Conservation (phyloP, 371 early-diverging fungal genomes). For the Cokeromyces recurvatus region DNA sequence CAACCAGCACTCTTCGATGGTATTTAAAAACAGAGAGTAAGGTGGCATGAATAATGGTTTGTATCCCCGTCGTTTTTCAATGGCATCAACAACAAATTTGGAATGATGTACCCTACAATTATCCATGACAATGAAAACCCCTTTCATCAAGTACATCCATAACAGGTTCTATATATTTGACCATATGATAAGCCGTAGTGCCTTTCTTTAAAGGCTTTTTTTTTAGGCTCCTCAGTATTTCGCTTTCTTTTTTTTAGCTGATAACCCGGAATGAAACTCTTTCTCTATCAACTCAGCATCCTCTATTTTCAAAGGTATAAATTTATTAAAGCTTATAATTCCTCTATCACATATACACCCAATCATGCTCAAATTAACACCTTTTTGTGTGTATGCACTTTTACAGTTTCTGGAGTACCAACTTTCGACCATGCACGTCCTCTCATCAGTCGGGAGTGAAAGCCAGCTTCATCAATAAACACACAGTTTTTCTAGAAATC, state of each 20-base stretch:
- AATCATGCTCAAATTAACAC: conserved; percentile 2
- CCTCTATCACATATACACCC: conserved; percentile 5
- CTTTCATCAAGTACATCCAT: conserved; percentile 13
- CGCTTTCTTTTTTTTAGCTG: conserved; percentile 9
- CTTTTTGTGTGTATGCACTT: conserved; percentile 8
- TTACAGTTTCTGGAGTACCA: conserved; percentile 2
- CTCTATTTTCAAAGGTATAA: conserved; percentile 4
- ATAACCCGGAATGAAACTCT: not conserved
- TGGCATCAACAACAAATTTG: conserved; percentile 4
- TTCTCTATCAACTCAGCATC: conserved; percentile 3
- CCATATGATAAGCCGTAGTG: conserved; percentile 10
- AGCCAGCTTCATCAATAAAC: conserved; percentile 7
- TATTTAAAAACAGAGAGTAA: conserved; percentile 11
- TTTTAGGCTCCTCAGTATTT: not conserved
- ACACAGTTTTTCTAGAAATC: conserved; percentile 5
- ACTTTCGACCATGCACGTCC: conserved; percentile 9
- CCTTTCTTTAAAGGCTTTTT: conserved; percentile 1
- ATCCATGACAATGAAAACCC: not conserved
- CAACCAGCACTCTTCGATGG: conserved; percentile 13
- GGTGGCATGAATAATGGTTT: conserved; percentile 8
- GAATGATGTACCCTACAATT: not conserved
- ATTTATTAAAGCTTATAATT: conserved; percentile 3
- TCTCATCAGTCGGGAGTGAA: conserved; percentile 3
- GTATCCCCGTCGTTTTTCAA: conserved; percentile 5
- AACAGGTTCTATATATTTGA: conserved; percentile 4